phyloP scores from a whole-genome alignment of 768 basidiomycete genomes.

The Pleurotus pulmonarius region DNA sequence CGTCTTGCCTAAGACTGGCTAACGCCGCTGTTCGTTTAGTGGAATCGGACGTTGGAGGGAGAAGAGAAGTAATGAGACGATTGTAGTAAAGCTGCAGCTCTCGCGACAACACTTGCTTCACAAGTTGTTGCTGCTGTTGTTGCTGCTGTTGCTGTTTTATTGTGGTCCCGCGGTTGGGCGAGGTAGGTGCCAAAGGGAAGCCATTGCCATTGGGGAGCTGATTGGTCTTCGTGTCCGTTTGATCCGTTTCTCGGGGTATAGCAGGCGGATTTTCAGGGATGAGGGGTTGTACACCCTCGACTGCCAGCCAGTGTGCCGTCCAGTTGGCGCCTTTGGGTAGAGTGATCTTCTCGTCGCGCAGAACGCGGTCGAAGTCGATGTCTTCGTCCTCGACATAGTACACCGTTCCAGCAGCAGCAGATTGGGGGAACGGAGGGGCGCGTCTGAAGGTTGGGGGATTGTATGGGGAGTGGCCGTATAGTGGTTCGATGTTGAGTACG shows the following conservation, averaged over 20 bases:
- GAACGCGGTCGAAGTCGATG: slow-evolving; percentile 89
- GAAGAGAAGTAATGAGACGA: slow-evolving; percentile 79
- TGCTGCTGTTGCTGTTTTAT: slow-evolving; percentile 33
- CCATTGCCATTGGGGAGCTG: slow-evolving; percentile 2
- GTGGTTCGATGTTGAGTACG: slow-evolving; percentile 92
- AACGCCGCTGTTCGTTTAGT: slow-evolving; percentile 85
- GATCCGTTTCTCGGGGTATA: slow-evolving; percentile 51
- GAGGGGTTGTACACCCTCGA: slow-evolving; percentile 96
- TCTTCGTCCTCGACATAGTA: slow-evolving; percentile 97
- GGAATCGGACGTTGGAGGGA: slow-evolving; percentile 65
- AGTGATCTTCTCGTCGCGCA: slow-evolving; percentile 81
- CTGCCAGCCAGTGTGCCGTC: slow-evolving; percentile 97
- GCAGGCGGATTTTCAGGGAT: slow-evolving; percentile 95
- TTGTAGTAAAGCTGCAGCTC: slow-evolving; percentile 95
- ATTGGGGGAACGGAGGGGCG: slow-evolving; percentile 49
- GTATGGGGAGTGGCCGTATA: slow-evolving; percentile 79
- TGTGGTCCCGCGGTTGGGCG: slow-evolving; percentile 7
- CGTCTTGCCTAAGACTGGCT: slow-evolving; percentile 84
- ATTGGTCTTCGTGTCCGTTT: slow-evolving; percentile 4
- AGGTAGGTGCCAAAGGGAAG: slow-evolving; percentile 8
- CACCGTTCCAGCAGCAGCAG: slow-evolving; percentile 60
- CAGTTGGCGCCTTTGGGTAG: slow-evolving; percentile 80
- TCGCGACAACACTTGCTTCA: slow-evolving; percentile 88
- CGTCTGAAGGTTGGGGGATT: slow-evolving; percentile 61
- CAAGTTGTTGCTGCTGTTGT: slow-evolving; percentile 68